Percentiles rank a stretch among this genome's conserved stretches.
Evolutionary conservation across 352 stramenopile genomes (phyloP).

Genomic region (Pythium aphanidermatum): DNA sequence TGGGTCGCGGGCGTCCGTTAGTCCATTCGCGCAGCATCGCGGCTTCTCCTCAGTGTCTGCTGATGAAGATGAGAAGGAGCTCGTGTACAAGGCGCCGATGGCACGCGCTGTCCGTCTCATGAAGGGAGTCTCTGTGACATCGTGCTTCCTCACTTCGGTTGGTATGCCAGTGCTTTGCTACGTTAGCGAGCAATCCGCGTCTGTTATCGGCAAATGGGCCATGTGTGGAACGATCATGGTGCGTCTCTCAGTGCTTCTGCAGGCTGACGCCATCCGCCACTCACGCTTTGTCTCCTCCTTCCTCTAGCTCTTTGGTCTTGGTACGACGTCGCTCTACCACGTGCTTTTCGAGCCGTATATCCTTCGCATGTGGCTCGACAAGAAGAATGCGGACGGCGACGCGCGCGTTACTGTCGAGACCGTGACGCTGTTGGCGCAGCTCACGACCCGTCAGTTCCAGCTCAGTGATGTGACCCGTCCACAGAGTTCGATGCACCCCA

Average conservation of each 20-base stretch:
- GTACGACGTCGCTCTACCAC: conserved; percentile 80
- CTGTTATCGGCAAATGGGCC: conserved; percentile 76
- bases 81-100: conserved; percentile 72
- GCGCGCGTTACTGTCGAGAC: conserved; percentile 56
- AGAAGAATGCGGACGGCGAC: conserved; percentile 5
- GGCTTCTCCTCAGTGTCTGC: conserved; percentile 4
- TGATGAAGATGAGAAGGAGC: conserved; percentile 1
- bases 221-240: conserved; percentile 88
- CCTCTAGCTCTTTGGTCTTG: conserved; percentile 62
- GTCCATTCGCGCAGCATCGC: conserved; percentile 7
- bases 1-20: too few species aligned
- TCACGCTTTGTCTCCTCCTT: neutral
- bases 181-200: conserved; percentile 68
- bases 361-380: conserved; percentile 68
- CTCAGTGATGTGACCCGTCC: conserved; percentile 53
- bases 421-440: conserved; percentile 59
- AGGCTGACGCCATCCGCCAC: too few species aligned
- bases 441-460: conserved; percentile 43
- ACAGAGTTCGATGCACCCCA: conserved; percentile 68
- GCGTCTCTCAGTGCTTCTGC: too few species aligned
- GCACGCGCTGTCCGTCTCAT: conserved; percentile 71
- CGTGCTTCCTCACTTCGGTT: conserved; percentile 70
- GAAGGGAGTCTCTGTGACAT: conserved; percentile 85
- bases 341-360: conserved; percentile 85
- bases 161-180: conserved; percentile 75